Evolutionary conservation across 805 yeast species (phyloP), one percentile per base, ranked within the genome.

Genomic region (Candida yuanshanica): DNA sequence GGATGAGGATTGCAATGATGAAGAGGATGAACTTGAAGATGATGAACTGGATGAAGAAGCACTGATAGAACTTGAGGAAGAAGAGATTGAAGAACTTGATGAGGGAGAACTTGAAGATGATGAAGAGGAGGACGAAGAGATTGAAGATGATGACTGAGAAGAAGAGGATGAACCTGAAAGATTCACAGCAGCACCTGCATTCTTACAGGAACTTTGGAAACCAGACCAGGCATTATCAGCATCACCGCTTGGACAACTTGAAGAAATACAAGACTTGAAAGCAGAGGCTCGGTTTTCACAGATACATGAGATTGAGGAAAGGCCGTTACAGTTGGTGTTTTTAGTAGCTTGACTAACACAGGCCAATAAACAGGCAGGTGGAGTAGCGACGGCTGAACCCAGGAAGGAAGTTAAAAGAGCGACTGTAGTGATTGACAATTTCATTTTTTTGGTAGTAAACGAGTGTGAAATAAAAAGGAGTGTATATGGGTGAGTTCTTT

Each of bases 291-390:
- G 77, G 41, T 69, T 68, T 33, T 72, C 62, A 65, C 95, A 85
- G 53, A 84, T 65, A 70, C 95, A 88, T 33, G 66, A 54, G 50
- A 86, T 68, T 56, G 83, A 78, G 61, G 75, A 75, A 61, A 87
- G 62, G 43, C 79, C 68, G 44, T 66, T 51, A 64, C 93, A 84
- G 36, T 66, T 45, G 13, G 79, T 71, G 6, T 52, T 47, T 60
- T 74, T 74, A 47, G 74, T 69, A 42, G 83, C 90, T 55, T 77
- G 72, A 43, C 87, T 74, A 44, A 85, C 91, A 75, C 96, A 88
- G 32, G 95, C 95, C 62, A 89, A 71, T 51, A 89, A 67, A 71
- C 96, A 89, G 29, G 96, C 96, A 46, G 96, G 96, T 38, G 96
- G 93, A 42, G 91, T 71, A 41, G 85, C 75, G 23, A 73, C 72